Base-by-base conservation (phyloP, 345 rosid genomes). In the Arabidopsis arenosa region DNA sequence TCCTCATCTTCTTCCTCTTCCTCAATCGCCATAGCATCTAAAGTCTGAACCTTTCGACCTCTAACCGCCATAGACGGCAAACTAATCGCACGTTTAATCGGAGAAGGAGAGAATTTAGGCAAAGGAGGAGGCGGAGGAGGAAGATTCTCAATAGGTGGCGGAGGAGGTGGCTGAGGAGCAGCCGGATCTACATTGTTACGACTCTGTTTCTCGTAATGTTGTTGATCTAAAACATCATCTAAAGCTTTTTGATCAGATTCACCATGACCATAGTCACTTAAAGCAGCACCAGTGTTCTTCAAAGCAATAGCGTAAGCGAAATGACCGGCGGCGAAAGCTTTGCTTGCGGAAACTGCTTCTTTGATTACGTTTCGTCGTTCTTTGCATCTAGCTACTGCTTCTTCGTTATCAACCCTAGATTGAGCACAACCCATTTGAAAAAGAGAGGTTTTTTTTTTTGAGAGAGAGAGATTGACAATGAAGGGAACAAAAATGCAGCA, bases 241-340 rank as follows among this genome's bases (percentile, higher is more conserved):
- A 73, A 2, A n/a, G 75, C 6, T 7, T 26, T 63, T 11, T 79
- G 79, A 68, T 79, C 86, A 4, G 86, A 83, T 82, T 95, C 99
- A 4, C 94, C 97, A 36, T 85, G 97, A 48, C 88, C 93, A 70
- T 89, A 95, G 82, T 90, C 99, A 77, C 94, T 86, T 51, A 95
- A 84, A 30, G 94, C 93, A 32, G 99, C 98, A 5, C 99, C 98
- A 0, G 91, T 83, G 81, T 90, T 88, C 81, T 95, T 95, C 12
- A 95, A 70, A 11, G 94, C 83, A 56, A 89, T 54, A 15, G 92
- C 80, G 80, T 84, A 95, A 4, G 90, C 97, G 14, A 92, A 85
- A 70, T 92, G 96, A 5, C 87, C 93, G 33, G 97, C 82, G 5
- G 99, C 93, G 70, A 95, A 92, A 28, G 89, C 88, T 70, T 95